Conservation (phyloP, 2,329 filamentous ascomycete species). For the Diaporthe humulicola region DNA sequence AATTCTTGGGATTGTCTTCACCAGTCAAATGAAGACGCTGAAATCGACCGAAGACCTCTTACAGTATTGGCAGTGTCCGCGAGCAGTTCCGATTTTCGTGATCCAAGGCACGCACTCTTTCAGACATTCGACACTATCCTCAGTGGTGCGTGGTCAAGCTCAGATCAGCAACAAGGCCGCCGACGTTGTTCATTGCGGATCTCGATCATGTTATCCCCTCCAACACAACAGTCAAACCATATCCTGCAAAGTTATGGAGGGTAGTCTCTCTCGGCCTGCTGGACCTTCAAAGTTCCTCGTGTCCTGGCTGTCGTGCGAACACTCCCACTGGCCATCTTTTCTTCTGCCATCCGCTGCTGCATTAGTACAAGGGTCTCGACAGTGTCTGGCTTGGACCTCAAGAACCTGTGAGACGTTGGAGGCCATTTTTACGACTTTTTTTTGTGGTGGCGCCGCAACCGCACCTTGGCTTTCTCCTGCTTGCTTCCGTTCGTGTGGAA, state of each 20-base stretch:
- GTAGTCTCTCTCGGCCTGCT: conserved; percentile 5
- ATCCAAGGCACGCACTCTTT: background rate
- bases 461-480: background rate
- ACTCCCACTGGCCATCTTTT: background rate
- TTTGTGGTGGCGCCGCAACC: background rate
- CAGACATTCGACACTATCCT: background rate
- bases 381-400: conserved; percentile 29
- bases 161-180: background rate
- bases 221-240: background rate
- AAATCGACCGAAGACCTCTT: background rate
- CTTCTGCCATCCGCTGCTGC: background rate
- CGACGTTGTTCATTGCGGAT: background rate
- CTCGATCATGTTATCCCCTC: background rate
- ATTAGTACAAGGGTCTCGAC: conserved; percentile 29
- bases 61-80: background rate
- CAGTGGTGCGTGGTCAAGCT: background rate
- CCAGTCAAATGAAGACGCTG: background rate
- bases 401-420: background rate
- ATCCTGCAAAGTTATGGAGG: background rate
- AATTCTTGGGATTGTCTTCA: background rate
- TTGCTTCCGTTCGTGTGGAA: background rate
- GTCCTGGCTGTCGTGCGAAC: background rate
- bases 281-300: background rate
- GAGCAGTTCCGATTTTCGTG: background rate
- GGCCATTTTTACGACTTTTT: background rate